Evolutionary conservation across 257 asterid species (phyloP).

Genomic region (Forsythia suspensa): DNA sequence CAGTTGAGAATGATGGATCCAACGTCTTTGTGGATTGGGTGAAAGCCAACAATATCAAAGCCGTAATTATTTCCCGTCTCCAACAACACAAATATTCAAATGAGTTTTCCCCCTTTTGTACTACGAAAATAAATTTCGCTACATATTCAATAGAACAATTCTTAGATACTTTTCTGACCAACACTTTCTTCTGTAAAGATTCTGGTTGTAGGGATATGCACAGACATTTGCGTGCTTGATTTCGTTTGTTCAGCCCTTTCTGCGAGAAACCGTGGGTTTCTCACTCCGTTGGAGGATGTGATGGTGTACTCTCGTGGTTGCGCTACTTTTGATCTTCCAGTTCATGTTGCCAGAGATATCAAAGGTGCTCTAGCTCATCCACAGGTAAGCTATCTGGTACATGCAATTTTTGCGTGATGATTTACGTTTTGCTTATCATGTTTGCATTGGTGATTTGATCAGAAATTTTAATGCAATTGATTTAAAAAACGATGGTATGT

Average conservation of each 20-base stretch:
- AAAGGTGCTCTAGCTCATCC: conserved; percentile 89
- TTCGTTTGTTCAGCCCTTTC: conserved; percentile 76
- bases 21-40: conserved; percentile 87
- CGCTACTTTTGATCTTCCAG: conserved; percentile 83
- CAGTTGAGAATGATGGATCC: conserved; percentile 80
- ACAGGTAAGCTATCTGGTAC: conserved; percentile 55
- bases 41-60: conserved; percentile 65
- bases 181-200: conserved; percentile 40
- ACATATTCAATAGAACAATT: not conserved
- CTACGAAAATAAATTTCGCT: not conserved
- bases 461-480: not conserved
- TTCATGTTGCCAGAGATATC: conserved; percentile 47
- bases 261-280: conserved; percentile 70
- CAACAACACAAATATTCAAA: not conserved
- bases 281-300: conserved; percentile 72
- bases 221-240: conserved; percentile 88
- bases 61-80: conserved; percentile 39
- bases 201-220: conserved; percentile 86
- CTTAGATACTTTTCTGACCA: conserved; percentile 8
- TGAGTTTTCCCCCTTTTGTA: not conserved
- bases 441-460: conserved; percentile 2
- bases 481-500: too few relatives aligned
- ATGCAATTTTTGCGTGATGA: not conserved
- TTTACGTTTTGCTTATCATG: not conserved
- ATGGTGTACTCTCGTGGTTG: conserved; percentile 81